These are phyloP conservation scores for Epichloe brachyelytri DNA, from an alignment of 2,329 filamentous ascomycete species.

Conservation along the genomic window DNA sequence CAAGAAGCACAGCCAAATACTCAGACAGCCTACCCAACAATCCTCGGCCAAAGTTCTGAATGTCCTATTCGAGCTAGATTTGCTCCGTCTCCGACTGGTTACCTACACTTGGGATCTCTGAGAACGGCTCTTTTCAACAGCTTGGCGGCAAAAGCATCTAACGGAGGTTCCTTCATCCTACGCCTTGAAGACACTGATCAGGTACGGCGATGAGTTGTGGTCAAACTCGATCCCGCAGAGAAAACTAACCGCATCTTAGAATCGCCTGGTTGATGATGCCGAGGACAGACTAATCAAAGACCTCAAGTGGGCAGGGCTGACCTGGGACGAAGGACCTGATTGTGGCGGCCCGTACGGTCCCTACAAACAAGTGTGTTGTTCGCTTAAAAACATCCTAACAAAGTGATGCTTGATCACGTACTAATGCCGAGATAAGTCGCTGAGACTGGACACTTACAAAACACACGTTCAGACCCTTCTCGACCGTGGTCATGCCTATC, in stretches of 20 bases:
- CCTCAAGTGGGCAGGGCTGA: slow-evolving; percentile 73
- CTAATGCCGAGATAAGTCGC: slow-evolving; percentile 47
- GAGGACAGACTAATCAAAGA: slow-evolving; percentile 68
- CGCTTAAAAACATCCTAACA: background rate
- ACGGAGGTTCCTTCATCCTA: slow-evolving; percentile 74
- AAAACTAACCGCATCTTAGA: slow-evolving; percentile 33
- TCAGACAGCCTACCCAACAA: slow-evolving; percentile 11
- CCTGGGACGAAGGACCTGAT: slow-evolving; percentile 90
- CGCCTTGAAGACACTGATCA: slow-evolving; percentile 93
- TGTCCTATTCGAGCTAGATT: slow-evolving; percentile 51
- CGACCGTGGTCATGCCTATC: slow-evolving; percentile 62
- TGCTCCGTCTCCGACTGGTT: slow-evolving; percentile 89
- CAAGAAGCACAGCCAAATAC: slow-evolving; percentile 6
- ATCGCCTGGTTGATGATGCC: slow-evolving; percentile 67
- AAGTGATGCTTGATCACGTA: background rate
- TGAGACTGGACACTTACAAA: slow-evolving; percentile 62
- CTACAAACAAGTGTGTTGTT: slow-evolving; percentile 57
- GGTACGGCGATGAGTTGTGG: slow-evolving; percentile 36
- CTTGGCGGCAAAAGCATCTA: slow-evolving; percentile 70
- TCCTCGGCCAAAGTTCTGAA: slow-evolving; percentile 40
- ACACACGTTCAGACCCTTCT: slow-evolving; percentile 59
- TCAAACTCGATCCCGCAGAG: background rate
- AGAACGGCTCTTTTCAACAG: slow-evolving; percentile 95
- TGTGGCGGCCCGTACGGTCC: slow-evolving; percentile 72
- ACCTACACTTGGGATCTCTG: slow-evolving; percentile 81